Evolutionary conservation across 495 filamentous ascomycete species (phyloP).

Genomic region (Aspergillus carlsbadensis): DNA sequence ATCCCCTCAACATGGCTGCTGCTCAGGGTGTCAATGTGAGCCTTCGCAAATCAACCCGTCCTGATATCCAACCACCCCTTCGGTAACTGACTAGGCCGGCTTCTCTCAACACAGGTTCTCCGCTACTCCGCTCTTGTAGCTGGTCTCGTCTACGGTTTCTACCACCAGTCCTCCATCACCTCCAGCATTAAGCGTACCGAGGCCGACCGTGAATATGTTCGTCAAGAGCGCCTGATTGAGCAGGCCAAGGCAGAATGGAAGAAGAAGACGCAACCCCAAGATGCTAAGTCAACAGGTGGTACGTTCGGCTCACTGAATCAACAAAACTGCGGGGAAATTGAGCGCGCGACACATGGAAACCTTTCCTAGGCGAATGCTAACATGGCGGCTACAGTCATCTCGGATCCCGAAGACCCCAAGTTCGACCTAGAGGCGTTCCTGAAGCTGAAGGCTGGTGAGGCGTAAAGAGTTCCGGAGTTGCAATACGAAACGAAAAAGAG

Average conservation of each 20-base stretch:
- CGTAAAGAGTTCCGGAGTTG: conserved; percentile 38
- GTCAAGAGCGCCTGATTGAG: conserved; percentile 82
- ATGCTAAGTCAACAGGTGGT: conserved; percentile 52
- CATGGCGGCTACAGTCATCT: conserved; percentile 59
- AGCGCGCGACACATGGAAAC: background rate
- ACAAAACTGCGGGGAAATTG: conserved; percentile 1
- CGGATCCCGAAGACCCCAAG: conserved; percentile 76
- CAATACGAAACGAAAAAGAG: conserved; percentile 16
- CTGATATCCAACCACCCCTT: conserved; percentile 3
- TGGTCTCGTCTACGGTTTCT: conserved; percentile 89
- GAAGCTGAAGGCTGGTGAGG: conserved; percentile 59
- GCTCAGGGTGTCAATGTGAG: conserved; percentile 53
- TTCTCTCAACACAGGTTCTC: conserved; percentile 67
- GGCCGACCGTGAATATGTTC: conserved; percentile 75
- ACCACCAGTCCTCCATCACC: conserved; percentile 77
- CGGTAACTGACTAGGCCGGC: conserved; percentile 10
- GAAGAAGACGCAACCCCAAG: conserved; percentile 64
- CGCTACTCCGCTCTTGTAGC: conserved; percentile 86
- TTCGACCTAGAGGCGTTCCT: conserved; percentile 90
- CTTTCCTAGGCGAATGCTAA: conserved; percentile 21
- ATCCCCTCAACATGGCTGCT: conserved; percentile 42
- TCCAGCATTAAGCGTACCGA: conserved; percentile 62
- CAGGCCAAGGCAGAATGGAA: conserved; percentile 88
- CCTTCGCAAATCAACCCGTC: conserved; percentile 19
- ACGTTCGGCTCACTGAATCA: conserved; percentile 39